Evolutionary conservation across 345 rosid genomes (phyloP).

Genomic region (Gynandropsis gynandra): DNA sequence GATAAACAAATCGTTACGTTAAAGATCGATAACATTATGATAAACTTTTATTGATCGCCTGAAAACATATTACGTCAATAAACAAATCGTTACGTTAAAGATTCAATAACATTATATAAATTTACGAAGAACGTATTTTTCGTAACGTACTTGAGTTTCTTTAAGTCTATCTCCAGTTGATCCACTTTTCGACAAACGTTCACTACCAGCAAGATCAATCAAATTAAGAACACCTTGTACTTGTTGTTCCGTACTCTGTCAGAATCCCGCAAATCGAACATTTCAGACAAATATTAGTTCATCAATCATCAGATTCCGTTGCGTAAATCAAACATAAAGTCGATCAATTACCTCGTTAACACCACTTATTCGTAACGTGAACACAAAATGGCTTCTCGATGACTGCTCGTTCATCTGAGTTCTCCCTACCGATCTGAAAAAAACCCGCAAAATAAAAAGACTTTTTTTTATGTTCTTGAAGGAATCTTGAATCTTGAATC

Average conservation of each 20-base stretch:
- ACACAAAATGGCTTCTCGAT: slow-evolving; percentile 93
- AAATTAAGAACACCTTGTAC: slow-evolving; percentile 92
- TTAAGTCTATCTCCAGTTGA: slow-evolving; percentile 88
- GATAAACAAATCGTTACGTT: no score
- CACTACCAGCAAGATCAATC: slow-evolving; percentile 98
- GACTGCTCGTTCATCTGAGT: slow-evolving; percentile 97
- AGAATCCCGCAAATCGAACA: not conserved
- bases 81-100: no score
- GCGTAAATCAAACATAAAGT: slow-evolving; percentile 4
- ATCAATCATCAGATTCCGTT: not conserved
- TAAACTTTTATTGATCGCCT: slow-evolving; percentile 70
- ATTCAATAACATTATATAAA: slow-evolving; percentile 4
- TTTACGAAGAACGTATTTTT: no score
- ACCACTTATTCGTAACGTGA: slow-evolving; percentile 81
- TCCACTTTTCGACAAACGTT: slow-evolving; percentile 92
- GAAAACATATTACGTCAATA: slow-evolving; percentile 7
- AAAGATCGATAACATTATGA: slow-evolving; percentile 6
- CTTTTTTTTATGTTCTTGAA: not conserved
- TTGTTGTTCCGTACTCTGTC: slow-evolving; percentile 86
- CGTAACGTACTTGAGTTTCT: slow-evolving; percentile 99
- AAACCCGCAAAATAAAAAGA: slow-evolving; percentile 8
- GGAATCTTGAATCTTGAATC: slow-evolving; percentile 4
- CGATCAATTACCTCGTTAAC: slow-evolving; percentile 55
- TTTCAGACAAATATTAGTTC: not conserved
- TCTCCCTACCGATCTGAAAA: slow-evolving; percentile 81